Evolutionary conservation across 192 early-diverging fungal genomes (phyloP), one percentile per base, ranked within the genome.

Genomic region (Podochytrium sp.): DNA sequence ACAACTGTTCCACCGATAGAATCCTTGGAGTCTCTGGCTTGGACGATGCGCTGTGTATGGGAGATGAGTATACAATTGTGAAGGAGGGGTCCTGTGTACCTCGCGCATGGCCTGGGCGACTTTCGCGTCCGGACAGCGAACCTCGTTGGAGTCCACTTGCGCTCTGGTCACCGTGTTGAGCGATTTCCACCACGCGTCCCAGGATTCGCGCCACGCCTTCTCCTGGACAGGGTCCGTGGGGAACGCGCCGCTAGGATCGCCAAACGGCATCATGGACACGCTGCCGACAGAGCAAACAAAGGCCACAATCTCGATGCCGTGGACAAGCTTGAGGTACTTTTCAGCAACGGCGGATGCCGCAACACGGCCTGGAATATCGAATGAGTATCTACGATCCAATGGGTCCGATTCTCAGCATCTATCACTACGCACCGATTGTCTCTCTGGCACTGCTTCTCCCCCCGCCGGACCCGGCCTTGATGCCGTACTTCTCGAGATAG

Each of bases 331-430:
- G 60, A 99, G 80, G 79, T 92, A 98, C 81, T 98, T 96, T 87
- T 99, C 96, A n/a, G 97, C 97, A 51, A 99, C 89, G n/a, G 93
- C 95, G 51, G 95, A 93, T 12, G 94, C 95, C 5, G 97, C 96
- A 20, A 99, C 96, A 40, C 97, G 90, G 2, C 96, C 96, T 91
- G 67, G n/a, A n/a, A n/a, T n/a, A n/a, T n/a, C n/a, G n/a, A n/a
- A n/a, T n/a, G n/a, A n/a, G n/a, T n/a, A n/a, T n/a, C n/a, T n/a
- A n/a, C n/a, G n/a, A n/a, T n/a, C n/a, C n/a, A n/a, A n/a, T 58
- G 10, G n/a, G 16, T 10, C n/a, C n/a, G n/a, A n/a, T n/a, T n/a
- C n/a, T n/a, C n/a, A n/a, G n/a, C n/a, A n/a, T n/a, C n/a, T n/a
- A n/a, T n/a, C n/a, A n/a, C n/a, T n/a, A n/a, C n/a, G 40, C 70